phyloP scores from a whole-genome alignment of 2,329 filamentous ascomycete species.

The Teratosphaeria gauchensis region DNA sequence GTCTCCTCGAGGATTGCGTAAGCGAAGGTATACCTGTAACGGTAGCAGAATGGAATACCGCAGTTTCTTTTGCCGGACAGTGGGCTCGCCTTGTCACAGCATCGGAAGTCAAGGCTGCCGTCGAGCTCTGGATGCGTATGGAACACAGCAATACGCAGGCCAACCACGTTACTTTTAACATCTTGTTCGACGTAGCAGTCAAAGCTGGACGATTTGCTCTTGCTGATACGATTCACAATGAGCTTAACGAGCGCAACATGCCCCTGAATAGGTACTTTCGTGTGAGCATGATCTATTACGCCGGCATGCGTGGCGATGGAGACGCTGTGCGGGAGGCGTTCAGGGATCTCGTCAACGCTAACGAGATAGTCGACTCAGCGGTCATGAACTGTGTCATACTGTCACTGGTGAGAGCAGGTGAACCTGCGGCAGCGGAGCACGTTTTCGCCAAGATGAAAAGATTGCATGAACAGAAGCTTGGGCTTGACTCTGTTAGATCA shows the following conservation, averaged over 20 bases:
- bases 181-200: slow-evolving; percentile 79
- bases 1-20: slow-evolving; percentile 74
- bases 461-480: slow-evolving; percentile 36
- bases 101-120: slow-evolving; percentile 55
- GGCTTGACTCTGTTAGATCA: slow-evolving; percentile 1
- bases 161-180: slow-evolving; percentile 80
- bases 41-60: slow-evolving; percentile 68
- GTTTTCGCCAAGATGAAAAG: slow-evolving; percentile 79
- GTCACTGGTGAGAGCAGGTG: slow-evolving; percentile 65
- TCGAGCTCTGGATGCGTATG: slow-evolving; percentile 84
- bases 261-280: slow-evolving; percentile 69
- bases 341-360: slow-evolving; percentile 68
- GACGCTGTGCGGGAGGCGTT: slow-evolving; percentile 69
- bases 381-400: slow-evolving; percentile 81
- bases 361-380: slow-evolving; percentile 79
- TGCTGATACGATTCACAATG: slow-evolving; percentile 73
- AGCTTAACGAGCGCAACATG: slow-evolving; percentile 64
- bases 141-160: slow-evolving; percentile 60
- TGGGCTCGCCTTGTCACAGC: slow-evolving; percentile 53
- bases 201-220: slow-evolving; percentile 76
- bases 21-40: slow-evolving; percentile 59
- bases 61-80: slow-evolving; percentile 67
- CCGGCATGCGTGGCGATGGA: slow-evolving; percentile 65
- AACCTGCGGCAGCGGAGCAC: slow-evolving; percentile 65
- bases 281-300: slow-evolving; percentile 72